Percentiles rank a stretch among this genome's conserved stretches.
Evolutionary conservation across 192 early-diverging fungal genomes (phyloP).

Genomic region (Umbelopsis isabellina): DNA sequence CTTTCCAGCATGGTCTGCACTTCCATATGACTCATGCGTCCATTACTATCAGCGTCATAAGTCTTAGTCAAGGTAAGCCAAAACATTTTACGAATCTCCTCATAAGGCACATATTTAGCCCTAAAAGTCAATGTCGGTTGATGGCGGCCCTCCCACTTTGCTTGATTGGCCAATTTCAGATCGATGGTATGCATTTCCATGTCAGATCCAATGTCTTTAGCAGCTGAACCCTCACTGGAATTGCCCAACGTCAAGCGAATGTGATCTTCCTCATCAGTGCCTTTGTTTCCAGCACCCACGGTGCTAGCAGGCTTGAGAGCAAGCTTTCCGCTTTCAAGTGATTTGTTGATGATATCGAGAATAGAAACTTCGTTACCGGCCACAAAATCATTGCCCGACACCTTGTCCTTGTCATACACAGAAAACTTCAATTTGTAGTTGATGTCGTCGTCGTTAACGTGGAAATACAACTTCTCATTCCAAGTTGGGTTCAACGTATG

Average conservation of each 20-base stretch:
- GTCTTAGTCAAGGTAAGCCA: conserved; percentile 59
- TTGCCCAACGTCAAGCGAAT: background rate
- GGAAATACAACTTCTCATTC: conserved; percentile 67
- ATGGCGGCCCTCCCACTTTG: conserved; percentile 31
- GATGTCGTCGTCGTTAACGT: conserved; percentile 40
- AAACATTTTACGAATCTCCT: conserved; percentile 61
- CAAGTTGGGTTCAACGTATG: conserved; percentile 68
- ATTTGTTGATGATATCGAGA: conserved; percentile 46
- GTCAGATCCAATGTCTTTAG: conserved; percentile 24
- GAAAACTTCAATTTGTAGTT: conserved; percentile 50
- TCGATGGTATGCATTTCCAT: conserved; percentile 42
- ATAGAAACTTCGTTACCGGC: conserved; percentile 48
- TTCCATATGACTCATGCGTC: conserved; percentile 53
- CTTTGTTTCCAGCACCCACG: background rate
- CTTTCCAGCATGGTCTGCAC: conserved; percentile 67
- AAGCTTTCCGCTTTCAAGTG: conserved; percentile 21
- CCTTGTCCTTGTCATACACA: conserved; percentile 71
- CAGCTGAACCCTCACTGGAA: background rate
- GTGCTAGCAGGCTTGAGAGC: background rate
- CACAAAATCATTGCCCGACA: conserved; percentile 64
- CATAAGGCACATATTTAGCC: conserved; percentile 62
- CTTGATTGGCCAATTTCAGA: conserved; percentile 31
- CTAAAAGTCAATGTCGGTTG: conserved; percentile 48
- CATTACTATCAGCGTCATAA: conserved; percentile 60
- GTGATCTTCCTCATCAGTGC: background rate